Evolutionary conservation across 2,329 filamentous ascomycete genomes (phyloP).

Genomic region (Fusarium sp.): DNA sequence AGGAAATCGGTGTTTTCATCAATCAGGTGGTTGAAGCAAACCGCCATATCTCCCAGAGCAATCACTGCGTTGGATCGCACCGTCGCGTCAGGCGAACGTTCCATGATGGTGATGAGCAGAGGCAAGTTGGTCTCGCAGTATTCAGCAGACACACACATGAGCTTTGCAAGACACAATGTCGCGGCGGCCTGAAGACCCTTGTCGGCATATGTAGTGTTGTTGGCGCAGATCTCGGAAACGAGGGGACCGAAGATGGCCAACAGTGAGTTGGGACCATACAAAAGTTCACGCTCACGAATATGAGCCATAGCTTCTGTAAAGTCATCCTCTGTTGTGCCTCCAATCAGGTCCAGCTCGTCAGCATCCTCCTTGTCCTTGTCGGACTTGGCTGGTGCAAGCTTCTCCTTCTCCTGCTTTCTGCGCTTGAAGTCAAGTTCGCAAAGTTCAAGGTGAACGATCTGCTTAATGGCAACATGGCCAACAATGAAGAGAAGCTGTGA

Average conservation of each 20-base stretch:
- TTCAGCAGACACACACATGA: slow-evolving; percentile 97
- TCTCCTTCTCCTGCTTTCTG: slow-evolving; percentile 88
- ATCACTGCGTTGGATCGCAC: slow-evolving; percentile 97
- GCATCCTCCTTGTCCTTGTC: slow-evolving; percentile 69
- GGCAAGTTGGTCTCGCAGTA: slow-evolving; percentile 95
- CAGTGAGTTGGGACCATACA: slow-evolving; percentile 83
- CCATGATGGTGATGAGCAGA: slow-evolving; percentile 96
- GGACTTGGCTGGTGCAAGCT: slow-evolving; percentile 59
- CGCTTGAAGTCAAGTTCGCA: slow-evolving; percentile 98
- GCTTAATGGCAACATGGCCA: slow-evolving; percentile 96
- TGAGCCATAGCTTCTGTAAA: slow-evolving; percentile 87
- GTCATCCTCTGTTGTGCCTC: slow-evolving; percentile 92
- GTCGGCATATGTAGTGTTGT: slow-evolving; percentile 91
- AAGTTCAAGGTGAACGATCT: slow-evolving; percentile 97
- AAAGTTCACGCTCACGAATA: slow-evolving; percentile 81
- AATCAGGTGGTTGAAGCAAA: slow-evolving; percentile 98
- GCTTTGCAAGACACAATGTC: slow-evolving; percentile 92
- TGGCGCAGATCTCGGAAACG: slow-evolving; percentile 91
- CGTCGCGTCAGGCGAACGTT: slow-evolving; percentile 89
- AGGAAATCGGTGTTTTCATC: slow-evolving; percentile 99
- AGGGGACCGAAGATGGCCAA: slow-evolving; percentile 90
- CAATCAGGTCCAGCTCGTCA: slow-evolving; percentile 95
- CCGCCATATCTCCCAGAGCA: slow-evolving; percentile 97
- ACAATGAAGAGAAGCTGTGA: slow-evolving; percentile 95
- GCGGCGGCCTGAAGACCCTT: slow-evolving; percentile 90